These are phyloP conservation scores for Triglochin maritima DNA, from an alignment of 106 monocot species.

Conservation along the genomic window DNA sequence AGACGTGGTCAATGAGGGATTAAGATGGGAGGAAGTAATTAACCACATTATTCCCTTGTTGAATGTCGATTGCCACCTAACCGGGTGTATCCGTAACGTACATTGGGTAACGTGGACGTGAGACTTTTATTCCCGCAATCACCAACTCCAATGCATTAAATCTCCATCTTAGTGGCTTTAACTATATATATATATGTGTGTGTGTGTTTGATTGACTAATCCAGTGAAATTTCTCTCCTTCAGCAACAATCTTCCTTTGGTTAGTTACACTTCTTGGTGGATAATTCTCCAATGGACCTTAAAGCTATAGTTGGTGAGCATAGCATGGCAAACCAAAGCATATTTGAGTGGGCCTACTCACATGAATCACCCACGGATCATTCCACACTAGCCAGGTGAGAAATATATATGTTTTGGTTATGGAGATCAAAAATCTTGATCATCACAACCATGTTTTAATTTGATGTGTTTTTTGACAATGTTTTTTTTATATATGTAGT, in stretches of 20 bases:
- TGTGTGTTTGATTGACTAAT: too few relatives aligned
- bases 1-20: background rate
- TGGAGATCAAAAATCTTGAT: background rate
- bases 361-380: background rate
- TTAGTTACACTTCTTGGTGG: background rate
- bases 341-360: constrained; percentile 1
- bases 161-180: background rate
- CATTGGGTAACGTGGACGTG: background rate
- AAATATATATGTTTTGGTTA: background rate
- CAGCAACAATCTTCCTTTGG: too few relatives aligned
- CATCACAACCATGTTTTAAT: background rate
- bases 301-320: background rate
- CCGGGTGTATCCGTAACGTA: background rate
- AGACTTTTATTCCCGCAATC: constrained; percentile 33
- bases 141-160: background rate
- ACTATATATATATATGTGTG: background rate
- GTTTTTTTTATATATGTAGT: too few relatives aligned
- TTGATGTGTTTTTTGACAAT: too few relatives aligned
- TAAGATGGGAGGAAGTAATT: background rate
- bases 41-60: background rate
- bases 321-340: background rate
- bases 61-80: background rate
- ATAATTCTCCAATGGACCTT: background rate
- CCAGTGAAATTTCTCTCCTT: too few relatives aligned
- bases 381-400: background rate